Base-by-base conservation (phyloP, 345 rosid genomes). In the Populus euphratica region DNA sequence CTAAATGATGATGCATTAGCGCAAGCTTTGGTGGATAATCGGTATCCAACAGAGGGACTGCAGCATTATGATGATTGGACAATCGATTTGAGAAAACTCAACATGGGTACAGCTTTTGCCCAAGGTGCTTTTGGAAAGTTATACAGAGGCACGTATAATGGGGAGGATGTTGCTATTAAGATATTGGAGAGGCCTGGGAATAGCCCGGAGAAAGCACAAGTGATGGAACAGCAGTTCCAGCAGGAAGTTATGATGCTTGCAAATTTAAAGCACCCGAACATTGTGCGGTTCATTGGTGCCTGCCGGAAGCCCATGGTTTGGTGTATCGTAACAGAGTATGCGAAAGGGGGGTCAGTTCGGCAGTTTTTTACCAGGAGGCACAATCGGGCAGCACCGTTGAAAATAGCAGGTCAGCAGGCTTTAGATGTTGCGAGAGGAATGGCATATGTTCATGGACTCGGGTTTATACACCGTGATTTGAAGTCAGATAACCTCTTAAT, bases 41-140 rank as follows among this genome's bases (percentile, higher is more conserved):
- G 84, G 49, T 82, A 77, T 52, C 94, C 89, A 44, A 86, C 89
- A 43, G 82, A 86, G 81, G 91, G 94, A 8, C 68, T 90, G 72
- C 78, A 68, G 43, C 78, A 86, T 70, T 90, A 80, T 33, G 91
- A 88, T 63, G 90, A 88, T 41, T 90, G 93, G 93, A 90, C 91
- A 0, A 88, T 88, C 64, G 90, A 90, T 85, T 77, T 90, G 79
- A 86, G 88, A 75, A 90, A 83, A 63, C 93, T 90, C 67, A 85
- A 81, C 62, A 90, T 88, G 89, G 93, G 93, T n/a, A 81, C 87
- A 21, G 88, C 93, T 75, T 90, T 90, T 87, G 93, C 93, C 5
- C 91, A 90, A 83, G 93, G 91, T 36, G 91, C 93, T 50, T 90
- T 88, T 85, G 93, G 93, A 47, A 90, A 88, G 80, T 78, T 90